Base-by-base conservation (phyloP, 2,329 filamentous ascomycete species). In the Xylariales sp. region DNA sequence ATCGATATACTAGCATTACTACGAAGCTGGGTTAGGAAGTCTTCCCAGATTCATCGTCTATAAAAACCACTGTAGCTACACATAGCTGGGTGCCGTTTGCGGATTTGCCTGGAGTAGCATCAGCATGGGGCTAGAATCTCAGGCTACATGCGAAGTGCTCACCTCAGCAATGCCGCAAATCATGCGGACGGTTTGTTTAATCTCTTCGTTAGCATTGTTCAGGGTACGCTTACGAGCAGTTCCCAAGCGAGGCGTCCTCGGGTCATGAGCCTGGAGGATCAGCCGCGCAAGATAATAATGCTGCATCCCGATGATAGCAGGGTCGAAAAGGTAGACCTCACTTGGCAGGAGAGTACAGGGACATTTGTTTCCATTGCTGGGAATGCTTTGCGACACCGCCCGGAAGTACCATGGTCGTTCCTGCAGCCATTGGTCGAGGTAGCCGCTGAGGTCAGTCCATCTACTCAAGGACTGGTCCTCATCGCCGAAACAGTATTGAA, bases 291-390 rank as follows among this genome's bases (percentile, higher is more conserved):
- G 24, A 18, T 37, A 29, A 18, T 37, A 37, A 18, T 37, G 34
- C 27, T 37, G 34, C 34, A 37, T 29, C 15, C 34, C 34, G 5
- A 25, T 37, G 24, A n/a, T n/a, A n/a, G n/a, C n/a, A n/a, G n/a
- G n/a, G n/a, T n/a, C n/a, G n/a, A n/a, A n/a, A n/a, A n/a, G n/a
- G n/a, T n/a, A n/a, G n/a, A n/a, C n/a, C n/a, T n/a, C n/a, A n/a
- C n/a, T n/a, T n/a, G n/a, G n/a, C n/a, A n/a, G n/a, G n/a, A n/a
- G n/a, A n/a, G n/a, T n/a, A n/a, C n/a, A n/a, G n/a, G n/a, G n/a
- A n/a, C n/a, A n/a, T n/a, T n/a, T n/a, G n/a, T n/a, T n/a, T n/a
- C n/a, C n/a, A n/a, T n/a, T n/a, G n/a, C n/a, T n/a, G n/a, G n/a
- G n/a, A n/a, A n/a, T n/a, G n/a, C n/a, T n/a, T n/a, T n/a, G 33